phyloP scores from a whole-genome alignment of 805 yeast genomes.

The Myxozyma sirexii region DNA sequence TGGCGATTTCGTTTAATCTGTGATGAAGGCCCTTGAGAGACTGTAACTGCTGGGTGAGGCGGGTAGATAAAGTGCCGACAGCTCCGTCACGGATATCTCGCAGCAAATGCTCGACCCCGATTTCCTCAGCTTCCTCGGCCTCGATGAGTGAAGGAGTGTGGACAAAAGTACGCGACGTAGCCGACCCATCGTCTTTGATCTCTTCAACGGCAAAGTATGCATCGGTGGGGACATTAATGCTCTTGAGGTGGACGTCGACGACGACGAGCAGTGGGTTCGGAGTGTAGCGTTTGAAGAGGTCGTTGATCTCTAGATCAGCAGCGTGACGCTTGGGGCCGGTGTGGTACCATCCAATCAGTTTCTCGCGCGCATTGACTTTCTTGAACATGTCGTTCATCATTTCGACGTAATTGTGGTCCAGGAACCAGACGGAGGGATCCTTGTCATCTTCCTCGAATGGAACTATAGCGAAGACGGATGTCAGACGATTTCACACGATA shows the following conservation, averaged over 20 bases:
- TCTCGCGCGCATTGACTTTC: conserved; percentile 96
- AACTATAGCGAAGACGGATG: conserved; percentile 39
- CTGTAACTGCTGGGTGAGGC: conserved; percentile 84
- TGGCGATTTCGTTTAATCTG: conserved; percentile 74
- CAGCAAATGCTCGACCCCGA: conserved; percentile 94
- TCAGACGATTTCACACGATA: too few species aligned
- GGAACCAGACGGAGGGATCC: conserved; percentile 90
- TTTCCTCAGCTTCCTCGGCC: conserved; percentile 99
- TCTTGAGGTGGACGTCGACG: conserved; percentile 84
- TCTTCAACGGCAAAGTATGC: conserved; percentile 94
- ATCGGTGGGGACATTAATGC: conserved; percentile 92
- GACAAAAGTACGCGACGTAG: conserved; percentile 87
- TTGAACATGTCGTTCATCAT: conserved; percentile 97
- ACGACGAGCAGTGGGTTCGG: conserved; percentile 80
- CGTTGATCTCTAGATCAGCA: conserved; percentile 89
- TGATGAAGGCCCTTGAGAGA: conserved; percentile 84
- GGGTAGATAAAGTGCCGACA: conserved; percentile 85
- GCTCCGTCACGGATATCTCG: conserved; percentile 97
- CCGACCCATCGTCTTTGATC: conserved; percentile 92
- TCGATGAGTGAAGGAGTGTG: conserved; percentile 91
- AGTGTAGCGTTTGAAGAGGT: conserved; percentile 80
- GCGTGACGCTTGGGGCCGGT: conserved; percentile 91
- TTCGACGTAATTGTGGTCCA: conserved; percentile 95
- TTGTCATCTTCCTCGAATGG: conserved; percentile 97
- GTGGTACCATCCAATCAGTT: conserved; percentile 98